Evolutionary conservation across 768 basidiomycete genomes (phyloP), one percentile per base, ranked within the genome.

Genomic region (Fomitopsis pulvina): DNA sequence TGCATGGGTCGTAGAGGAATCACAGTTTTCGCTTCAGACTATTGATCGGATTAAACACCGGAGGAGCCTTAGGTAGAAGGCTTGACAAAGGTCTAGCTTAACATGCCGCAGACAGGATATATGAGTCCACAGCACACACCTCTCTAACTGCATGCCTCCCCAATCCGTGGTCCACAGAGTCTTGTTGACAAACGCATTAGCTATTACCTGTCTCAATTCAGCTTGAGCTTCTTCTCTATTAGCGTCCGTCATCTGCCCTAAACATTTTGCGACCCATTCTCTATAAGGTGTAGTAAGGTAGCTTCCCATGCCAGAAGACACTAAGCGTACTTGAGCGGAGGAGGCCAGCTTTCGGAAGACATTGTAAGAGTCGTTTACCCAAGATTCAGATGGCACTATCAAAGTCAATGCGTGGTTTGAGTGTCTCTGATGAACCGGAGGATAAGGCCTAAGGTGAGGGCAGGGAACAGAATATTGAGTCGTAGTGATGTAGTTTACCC

Each of bases 131-230:
- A 49, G 51, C 21, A 51, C 62, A 63, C 61, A 93, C 94, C 87
- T 87, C 73, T 90, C 77, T 48, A 99, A 74, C 68, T 95, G 87
- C 28, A 93, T 79, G 27, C 79, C 84, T 9, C 77, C 71, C 96
- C 96, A 99, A 66, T 98, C 92, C 50, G 87, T 95, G n/a, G 89
- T 87, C 81, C 89, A 87, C 22, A 98, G 75, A 1, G 86, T 79
- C 64, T 88, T 83, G 62, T 81, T 76, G 54, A 81, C 76, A 71
- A 91, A 95, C 68, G 92, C 85, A 58, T 92, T 81, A 79, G 88
- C 86, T 68, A 99, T 96, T 78, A 92, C 87, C 83, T 89, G 80
- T 80, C 92, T 93, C 64, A 99, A 71, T 75, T 99, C 96, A 52
- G 86, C 78, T 63, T 93, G 91, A 20, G 94, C 94, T 58, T 93